These are phyloP conservation scores for Boletus speciosus DNA, from an alignment of 768 basidiomycete species.

Conservation along the genomic window DNA sequence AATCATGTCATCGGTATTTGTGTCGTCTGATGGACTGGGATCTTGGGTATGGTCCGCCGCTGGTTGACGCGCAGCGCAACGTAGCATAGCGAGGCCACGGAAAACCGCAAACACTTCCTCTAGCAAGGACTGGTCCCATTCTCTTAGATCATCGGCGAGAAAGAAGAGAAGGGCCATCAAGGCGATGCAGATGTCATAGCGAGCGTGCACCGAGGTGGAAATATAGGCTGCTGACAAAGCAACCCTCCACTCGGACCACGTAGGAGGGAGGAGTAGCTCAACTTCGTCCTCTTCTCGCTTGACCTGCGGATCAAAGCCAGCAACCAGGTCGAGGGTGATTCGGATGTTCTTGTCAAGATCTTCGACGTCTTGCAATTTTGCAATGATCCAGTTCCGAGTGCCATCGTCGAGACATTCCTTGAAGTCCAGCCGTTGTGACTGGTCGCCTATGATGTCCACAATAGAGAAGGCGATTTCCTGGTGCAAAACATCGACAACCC, in stretches of 20 bases:
- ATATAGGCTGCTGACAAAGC: slow-evolving; percentile 63
- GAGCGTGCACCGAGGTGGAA: slow-evolving; percentile 58
- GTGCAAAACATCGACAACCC: slow-evolving; percentile 60
- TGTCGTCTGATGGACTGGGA: slow-evolving; percentile 30
- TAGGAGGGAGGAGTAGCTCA: slow-evolving; percentile 48
- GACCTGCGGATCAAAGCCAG: slow-evolving; percentile 63
- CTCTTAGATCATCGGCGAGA: slow-evolving; percentile 56
- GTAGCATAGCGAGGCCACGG: slow-evolving; percentile 72
- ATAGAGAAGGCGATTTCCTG: slow-evolving; percentile 80
- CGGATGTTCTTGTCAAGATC: slow-evolving; percentile 56
- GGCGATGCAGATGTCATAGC: slow-evolving; percentile 71
- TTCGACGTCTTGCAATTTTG: slow-evolving; percentile 53
- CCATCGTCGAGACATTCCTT: slow-evolving; percentile 58
- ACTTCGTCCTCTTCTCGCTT: slow-evolving; percentile 77
- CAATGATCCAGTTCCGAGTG: slow-evolving; percentile 55
- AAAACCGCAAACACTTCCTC: slow-evolving; percentile 78
- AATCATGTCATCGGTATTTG: slow-evolving; percentile 59
- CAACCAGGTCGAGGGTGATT: slow-evolving; percentile 64
- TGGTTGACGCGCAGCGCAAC: slow-evolving; percentile 57
- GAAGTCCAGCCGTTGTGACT: slow-evolving; percentile 51
- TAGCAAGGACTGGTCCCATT: slow-evolving; percentile 62
- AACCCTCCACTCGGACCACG: slow-evolving; percentile 58
- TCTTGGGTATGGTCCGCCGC: slow-evolving; percentile 37
- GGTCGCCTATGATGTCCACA: slow-evolving; percentile 69
- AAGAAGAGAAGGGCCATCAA: slow-evolving; percentile 69